Evolutionary conservation across 2,329 filamentous ascomycete genomes (phyloP).

Genomic region (Penicillium sclerotigenum): DNA sequence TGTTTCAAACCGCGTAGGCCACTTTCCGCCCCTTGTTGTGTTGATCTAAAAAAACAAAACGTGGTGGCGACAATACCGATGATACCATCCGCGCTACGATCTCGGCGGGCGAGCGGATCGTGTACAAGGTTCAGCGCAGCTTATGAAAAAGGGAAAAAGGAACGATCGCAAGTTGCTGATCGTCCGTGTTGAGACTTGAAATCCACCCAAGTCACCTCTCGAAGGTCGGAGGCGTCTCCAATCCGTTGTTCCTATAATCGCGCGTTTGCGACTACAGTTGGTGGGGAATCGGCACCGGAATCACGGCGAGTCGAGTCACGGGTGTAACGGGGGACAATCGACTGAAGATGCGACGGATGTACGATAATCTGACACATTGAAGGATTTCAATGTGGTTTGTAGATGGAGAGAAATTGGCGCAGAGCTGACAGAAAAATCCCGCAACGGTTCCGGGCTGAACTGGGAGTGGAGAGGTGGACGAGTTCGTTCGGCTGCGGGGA

Average conservation of each 20-base stretch:
- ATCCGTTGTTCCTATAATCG: conserved; percentile 16
- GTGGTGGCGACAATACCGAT: conserved; percentile 14
- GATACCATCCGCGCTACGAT: conserved; percentile 20
- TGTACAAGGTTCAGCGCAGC: conserved; percentile 10
- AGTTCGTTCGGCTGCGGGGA: conserved; percentile 25
- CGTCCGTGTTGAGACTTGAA: background rate
- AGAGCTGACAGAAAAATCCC: conserved; percentile 24
- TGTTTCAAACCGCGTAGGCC: conserved; percentile 1
- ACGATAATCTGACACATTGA: conserved; percentile 24
- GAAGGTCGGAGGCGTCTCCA: background rate
- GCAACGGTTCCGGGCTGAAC: conserved; percentile 23
- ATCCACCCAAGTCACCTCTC: background rate
- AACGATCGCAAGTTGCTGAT: conserved; percentile 7
- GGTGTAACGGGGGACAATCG: conserved; percentile 24
- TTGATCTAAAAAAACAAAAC: conserved; percentile 13
- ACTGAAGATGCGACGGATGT: conserved; percentile 14
- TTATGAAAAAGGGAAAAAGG: background rate
- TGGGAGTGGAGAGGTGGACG: conserved; percentile 24
- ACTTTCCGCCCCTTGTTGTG: background rate
- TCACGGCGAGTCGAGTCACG: conserved; percentile 18
- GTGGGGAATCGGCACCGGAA: conserved; percentile 15
- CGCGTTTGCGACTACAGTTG: conserved; percentile 23
- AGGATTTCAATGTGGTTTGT: conserved; percentile 7
- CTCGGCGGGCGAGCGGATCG: conserved; percentile 16
- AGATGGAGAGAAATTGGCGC: conserved; percentile 1